Evolutionary conservation across 2,329 filamentous ascomycete genomes (phyloP).

Genomic region (Venturia effusa): DNA sequence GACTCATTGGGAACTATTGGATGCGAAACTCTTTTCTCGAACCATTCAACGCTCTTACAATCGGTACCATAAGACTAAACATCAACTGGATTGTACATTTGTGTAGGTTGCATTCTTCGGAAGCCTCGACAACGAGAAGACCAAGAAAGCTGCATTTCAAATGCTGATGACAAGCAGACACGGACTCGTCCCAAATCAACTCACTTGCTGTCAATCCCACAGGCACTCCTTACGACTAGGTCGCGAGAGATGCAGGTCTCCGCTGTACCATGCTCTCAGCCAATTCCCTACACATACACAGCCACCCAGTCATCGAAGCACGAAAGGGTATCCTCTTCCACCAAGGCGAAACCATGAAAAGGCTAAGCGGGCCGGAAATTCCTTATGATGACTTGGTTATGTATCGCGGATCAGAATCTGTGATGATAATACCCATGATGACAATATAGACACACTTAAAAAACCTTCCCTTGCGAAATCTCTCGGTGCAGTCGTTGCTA

Average conservation of each 20-base stretch:
- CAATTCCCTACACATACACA: slow-evolving; percentile 2
- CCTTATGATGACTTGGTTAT: neutral
- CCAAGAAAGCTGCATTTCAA: neutral
- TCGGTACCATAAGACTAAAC: neutral
- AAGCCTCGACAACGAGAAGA: neutral
- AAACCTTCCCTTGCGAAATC: too few species aligned
- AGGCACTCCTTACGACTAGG: neutral
- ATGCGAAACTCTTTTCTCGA: slow-evolving; percentile 6
- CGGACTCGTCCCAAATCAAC: neutral
- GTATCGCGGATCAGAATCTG: neutral
- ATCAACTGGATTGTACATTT: neutral
- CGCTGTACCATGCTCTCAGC: neutral
- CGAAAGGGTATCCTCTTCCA: slow-evolving; percentile 3
- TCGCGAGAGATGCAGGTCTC: neutral
- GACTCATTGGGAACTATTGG: slow-evolving; percentile 7
- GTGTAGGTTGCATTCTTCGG: neutral
- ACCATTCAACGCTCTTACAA: neutral
- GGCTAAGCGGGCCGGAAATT: too few species aligned
- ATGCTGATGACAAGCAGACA: neutral
- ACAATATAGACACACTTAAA: too few species aligned
- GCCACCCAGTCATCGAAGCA: neutral
- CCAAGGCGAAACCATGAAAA: slow-evolving; percentile 4
- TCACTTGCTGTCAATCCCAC: neutral
- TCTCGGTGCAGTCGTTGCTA: too few species aligned
- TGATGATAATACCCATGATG: neutral